These are phyloP conservation scores for Nicotiana undulata DNA, from an alignment of 257 asterid species.

Conservation along the genomic window DNA sequence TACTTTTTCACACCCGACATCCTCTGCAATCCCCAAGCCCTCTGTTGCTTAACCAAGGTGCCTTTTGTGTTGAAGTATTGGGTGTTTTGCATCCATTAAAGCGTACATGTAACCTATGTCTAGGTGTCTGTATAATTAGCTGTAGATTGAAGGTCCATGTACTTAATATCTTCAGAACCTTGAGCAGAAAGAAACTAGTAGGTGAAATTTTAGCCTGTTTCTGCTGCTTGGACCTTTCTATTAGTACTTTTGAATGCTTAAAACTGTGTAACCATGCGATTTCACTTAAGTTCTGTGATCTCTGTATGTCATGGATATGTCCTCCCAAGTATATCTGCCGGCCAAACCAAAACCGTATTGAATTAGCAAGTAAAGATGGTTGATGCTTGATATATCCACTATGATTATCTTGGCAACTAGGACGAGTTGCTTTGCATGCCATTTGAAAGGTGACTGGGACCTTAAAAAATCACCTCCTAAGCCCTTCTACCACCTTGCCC, in stretches of 20 bases:
- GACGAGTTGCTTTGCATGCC: neutral
- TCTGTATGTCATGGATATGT: neutral
- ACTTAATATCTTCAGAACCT: neutral
- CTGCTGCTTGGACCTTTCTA: neutral
- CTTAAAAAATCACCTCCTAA: neutral
- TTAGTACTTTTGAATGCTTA: neutral
- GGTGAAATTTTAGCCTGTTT: neutral
- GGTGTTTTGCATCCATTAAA: constrained; percentile 7
- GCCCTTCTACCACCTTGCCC: neutral
- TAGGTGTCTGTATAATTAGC: constrained; percentile 3
- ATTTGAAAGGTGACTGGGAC: neutral
- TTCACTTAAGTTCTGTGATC: neutral
- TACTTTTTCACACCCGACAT: neutral
- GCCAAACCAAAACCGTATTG: neutral
- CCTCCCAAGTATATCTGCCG: neutral
- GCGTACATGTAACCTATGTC: neutral
- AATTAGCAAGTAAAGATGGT: neutral
- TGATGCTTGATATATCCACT: neutral
- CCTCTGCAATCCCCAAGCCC: neutral
- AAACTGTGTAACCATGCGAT: neutral
- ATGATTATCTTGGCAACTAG: neutral
- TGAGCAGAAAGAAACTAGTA: neutral
- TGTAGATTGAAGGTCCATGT: constrained; percentile 1
- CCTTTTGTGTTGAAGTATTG: neutral
- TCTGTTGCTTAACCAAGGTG: neutral